Percentiles rank a stretch among this genome's conserved stretches.
Conservation (phyloP, 441 rosid genomes). For the Euphorbia celastroides region DNA sequence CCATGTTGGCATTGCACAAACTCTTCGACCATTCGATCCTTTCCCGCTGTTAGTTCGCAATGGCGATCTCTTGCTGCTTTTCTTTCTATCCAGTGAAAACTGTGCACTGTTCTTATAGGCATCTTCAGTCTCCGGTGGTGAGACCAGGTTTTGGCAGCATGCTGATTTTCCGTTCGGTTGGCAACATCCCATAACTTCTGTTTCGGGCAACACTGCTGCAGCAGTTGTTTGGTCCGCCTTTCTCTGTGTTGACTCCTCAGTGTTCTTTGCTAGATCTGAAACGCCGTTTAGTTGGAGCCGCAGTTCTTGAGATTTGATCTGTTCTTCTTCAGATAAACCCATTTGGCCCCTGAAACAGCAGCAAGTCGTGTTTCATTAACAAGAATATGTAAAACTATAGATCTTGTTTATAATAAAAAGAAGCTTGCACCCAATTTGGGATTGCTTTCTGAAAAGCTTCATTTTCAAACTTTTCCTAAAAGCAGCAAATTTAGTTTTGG, state of each 20-base stretch:
- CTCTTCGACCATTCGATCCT: constrained; percentile 33
- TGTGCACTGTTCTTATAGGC: constrained; percentile 28
- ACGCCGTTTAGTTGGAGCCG: constrained; percentile 48
- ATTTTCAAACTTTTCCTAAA: too few species aligned
- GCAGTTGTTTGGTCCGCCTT: constrained; percentile 24
- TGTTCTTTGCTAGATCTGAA: constrained; percentile 22
- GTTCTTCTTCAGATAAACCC: constrained; percentile 86
- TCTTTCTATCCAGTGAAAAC: constrained; percentile 51
- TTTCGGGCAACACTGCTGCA: constrained; percentile 28
- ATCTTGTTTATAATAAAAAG: too few species aligned
- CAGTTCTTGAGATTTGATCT: constrained; percentile 50
- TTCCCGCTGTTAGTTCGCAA: constrained; percentile 37
- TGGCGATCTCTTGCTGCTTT: constrained; percentile 29
- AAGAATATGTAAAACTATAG: not conserved
- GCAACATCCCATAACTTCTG: constrained; percentile 47
- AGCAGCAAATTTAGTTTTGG: too few species aligned
- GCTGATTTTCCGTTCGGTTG: constrained; percentile 56
- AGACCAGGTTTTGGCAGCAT: constrained; percentile 39
- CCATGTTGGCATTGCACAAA: constrained; percentile 68
- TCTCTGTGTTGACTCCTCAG: constrained; percentile 27
- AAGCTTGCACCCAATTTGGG: too few species aligned
- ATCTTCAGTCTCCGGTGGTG: constrained; percentile 26
- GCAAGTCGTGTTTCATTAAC: constrained; percentile 12
- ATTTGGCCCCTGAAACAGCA: constrained; percentile 75
- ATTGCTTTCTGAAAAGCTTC: too few species aligned